Evolutionary conservation across 495 filamentous ascomycete species (phyloP), one percentile per base, ranked within the genome.

Genomic region (Cryomyces minteri): DNA sequence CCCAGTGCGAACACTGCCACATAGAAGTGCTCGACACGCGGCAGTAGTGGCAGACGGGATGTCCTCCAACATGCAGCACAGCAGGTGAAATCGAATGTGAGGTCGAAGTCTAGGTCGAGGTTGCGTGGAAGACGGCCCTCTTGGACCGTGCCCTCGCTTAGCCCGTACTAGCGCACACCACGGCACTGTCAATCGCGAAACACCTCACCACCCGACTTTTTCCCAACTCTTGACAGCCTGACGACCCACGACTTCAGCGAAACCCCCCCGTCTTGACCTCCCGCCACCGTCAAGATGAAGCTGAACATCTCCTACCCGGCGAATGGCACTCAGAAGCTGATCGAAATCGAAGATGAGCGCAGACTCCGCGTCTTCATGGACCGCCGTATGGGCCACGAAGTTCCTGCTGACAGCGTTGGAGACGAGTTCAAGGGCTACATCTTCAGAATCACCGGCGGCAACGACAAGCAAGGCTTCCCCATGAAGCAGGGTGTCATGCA

Each of bases 401-500:
- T 98, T 60, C 68, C 78, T 51, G 90, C 77, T 61, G 90, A 98
- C 68, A 79, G 77, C 62, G 77, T 98, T 58, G 92, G 90, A 55
- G 83, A 93, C 63, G 90, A 98, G 71, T 98, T 88, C 82, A 92
- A 90, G 74, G 90, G 90, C 66, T 98, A 96, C 72, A 77, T 92
- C 70, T 80, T 88, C 77, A 82, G 79, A 64, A 95, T 98, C 71
- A 98, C 90, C 60, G 90, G 90, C 64, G 90, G 92, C 66, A 98
- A 98, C 80, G 90, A 98, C 82, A 98, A 98, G 83, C 90, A 98
- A 73, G 90, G 90, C 72, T 98, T 98, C 75, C 90, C 90, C 51
- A 98, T 98, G 90, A 96, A 96, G 82, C 90, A 98, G 79, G 90
- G 90, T 70, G 86, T 90, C 59, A 82, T 98, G 79, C 86, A 93